phyloP scores from a whole-genome alignment of 345 rosid species.

The Reutealis trisperma region DNA sequence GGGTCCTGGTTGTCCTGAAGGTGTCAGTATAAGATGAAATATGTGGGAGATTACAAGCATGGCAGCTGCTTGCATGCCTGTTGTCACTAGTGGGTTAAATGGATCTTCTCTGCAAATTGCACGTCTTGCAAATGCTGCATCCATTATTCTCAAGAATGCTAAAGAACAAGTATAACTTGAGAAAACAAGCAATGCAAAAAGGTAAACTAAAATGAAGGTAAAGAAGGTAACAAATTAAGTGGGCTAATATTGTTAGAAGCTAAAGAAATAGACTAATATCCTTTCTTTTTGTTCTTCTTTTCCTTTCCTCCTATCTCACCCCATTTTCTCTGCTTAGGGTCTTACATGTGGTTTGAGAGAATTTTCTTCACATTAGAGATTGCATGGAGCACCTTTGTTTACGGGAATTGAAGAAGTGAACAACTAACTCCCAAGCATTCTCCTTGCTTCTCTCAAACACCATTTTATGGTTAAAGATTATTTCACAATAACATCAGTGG shows the following conservation, averaged over 20 bases:
- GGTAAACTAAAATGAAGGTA: too few species aligned
- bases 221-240: too few species aligned
- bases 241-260: background rate
- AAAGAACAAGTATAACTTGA: background rate
- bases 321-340: background rate
- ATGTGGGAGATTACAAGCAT: slow-evolving; percentile 88
- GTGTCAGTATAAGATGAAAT: slow-evolving; percentile 72
- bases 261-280: background rate
- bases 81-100: slow-evolving; percentile 69
- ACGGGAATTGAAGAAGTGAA: background rate
- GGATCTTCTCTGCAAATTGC: slow-evolving; percentile 36
- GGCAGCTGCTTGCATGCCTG: slow-evolving; percentile 60
- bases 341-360: background rate
- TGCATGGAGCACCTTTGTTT: slow-evolving; percentile 10
- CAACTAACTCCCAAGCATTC: background rate
- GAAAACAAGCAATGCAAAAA: background rate
- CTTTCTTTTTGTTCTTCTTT: background rate
- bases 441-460: background rate
- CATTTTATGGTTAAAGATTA: too few species aligned
- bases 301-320: background rate
- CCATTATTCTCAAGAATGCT: slow-evolving; percentile 18
- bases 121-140: slow-evolving; percentile 24
- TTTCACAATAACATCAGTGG: too few species aligned
- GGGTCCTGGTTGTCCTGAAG: slow-evolving; percentile 82
- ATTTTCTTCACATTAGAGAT: background rate